Evolutionary conservation across 2,329 filamentous ascomycete genomes (phyloP), one percentile per base, ranked within the genome.

Genomic region (Colletotrichum liriopes): DNA sequence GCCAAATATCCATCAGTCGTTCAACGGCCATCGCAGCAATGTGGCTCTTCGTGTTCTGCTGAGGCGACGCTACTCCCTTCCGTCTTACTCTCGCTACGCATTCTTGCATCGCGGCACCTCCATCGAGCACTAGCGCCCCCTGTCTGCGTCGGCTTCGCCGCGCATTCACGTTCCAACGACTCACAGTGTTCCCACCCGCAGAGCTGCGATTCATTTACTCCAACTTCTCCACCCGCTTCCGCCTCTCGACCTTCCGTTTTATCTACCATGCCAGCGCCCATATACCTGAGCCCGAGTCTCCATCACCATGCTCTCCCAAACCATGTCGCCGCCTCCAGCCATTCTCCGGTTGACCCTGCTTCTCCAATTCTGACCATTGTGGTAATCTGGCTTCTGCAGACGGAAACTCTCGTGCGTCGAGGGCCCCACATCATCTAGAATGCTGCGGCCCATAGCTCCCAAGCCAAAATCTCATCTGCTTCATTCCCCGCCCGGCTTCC

Each of bases 111-210:
- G 65, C 41, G 16, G 45, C 65, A 62, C 20, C 51, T 56, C 51
- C n/a, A 45, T 66, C 29, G 14, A 63, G 49, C 55, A 63, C 58
- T 68, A 63, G 64, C 51, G 68, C 55, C 68, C 64, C 29, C 32
- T 41, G 26, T 26, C 54, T 12, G 56, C 35, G 39, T 69, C 69
- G 69, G 69, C 52, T 65, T 72, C 69, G 69, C 69, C 69, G 69
- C 45, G 62, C 52, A 45, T 39, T 35, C 23, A 56, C 26, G 29
- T 45, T 49, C 58, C 64, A 67, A 20, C 49, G 51, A 56, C 12
- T 56, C 52, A 37, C 32, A 37, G 32, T 8, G 49, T 63, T 49
- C 37, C 51, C 43, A 68, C 65, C 18, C 29, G 43, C 51, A 59
- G 32, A 68, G 16, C 65, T 54, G 39, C 65, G 32, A 45, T 41